Base-by-base conservation (phyloP, 1,139 yeast genomes). In the Candida albicans region DNA sequence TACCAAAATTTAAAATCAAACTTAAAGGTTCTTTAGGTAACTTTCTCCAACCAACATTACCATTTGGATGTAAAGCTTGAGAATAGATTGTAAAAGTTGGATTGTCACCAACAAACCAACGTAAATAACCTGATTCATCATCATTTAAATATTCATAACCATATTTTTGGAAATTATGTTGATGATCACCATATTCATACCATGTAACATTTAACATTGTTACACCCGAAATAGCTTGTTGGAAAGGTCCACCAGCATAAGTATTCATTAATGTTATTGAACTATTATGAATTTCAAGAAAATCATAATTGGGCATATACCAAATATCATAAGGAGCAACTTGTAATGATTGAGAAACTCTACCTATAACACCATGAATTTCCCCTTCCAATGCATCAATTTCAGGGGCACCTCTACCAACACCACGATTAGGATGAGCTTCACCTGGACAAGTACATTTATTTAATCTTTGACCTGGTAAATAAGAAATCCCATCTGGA, bases 21-120 rank as follows among this genome's bases (percentile, higher is more conserved):
- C 88, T 73, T 93, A 89, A 85, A 45, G 96, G 96, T 60, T 89
- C 96, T 61, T 84, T 83, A n/a, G 93, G 76, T 37, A 89, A 77
- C 47, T 75, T 65, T 59, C 96, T 79, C 81, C 84, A 79, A 12
- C 82, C 91, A 45, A 89, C 66, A 58, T 89, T 89, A 49, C 96
- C 96, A 60, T 86, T 84, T 13, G 95, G 93, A 48, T 84, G 85
- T 42, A 88, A 65, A 0, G 93, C 82, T 9, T 70, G 70, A 0
- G 88, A 77, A 46, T 75, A 71, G 35, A 87, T 55, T 1, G 90
- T 82, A 53, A 77, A 73, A 1, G 90, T 81, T 2, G 88, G 83
- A 15, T 72, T 70, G 35, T 77, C 77, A 25, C 95, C 96, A 27
- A 86, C 86, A 55, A 77, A 84, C 96, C 96, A 90, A 41, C 84